phyloP scores from a whole-genome alignment of 2,329 filamentous ascomycete species.

The Scedosporium aurantiacum region DNA sequence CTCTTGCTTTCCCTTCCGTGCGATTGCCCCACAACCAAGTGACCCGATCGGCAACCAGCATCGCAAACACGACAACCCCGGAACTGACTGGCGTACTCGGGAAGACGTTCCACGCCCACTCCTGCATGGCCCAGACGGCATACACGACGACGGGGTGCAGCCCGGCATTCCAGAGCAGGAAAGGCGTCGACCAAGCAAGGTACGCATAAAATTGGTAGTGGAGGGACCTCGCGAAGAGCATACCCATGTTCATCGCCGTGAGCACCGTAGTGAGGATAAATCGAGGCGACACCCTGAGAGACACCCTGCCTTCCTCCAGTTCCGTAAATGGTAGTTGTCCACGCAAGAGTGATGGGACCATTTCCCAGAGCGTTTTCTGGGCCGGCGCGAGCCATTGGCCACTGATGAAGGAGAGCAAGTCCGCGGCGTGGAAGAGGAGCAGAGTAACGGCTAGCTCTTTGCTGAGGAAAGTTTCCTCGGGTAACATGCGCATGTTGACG shows the following conservation, averaged over 20 bases:
- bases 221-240: slow-evolving; percentile 76
- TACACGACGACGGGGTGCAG: slow-evolving; percentile 57
- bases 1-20: slow-evolving; percentile 10
- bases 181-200: slow-evolving; percentile 80
- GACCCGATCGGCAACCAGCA: slow-evolving; percentile 46
- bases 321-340: slow-evolving; percentile 32
- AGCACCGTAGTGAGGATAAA: slow-evolving; percentile 71
- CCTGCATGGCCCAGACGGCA: slow-evolving; percentile 64
- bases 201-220: slow-evolving; percentile 96
- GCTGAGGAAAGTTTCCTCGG: slow-evolving; percentile 66
- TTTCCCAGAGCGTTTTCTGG: slow-evolving; percentile 41
- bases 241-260: slow-evolving; percentile 64
- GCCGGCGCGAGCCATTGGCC: slow-evolving; percentile 65
- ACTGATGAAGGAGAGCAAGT: slow-evolving; percentile 56
- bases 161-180: slow-evolving; percentile 70
- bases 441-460: slow-evolving; percentile 56
- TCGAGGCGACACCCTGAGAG: slow-evolving; percentile 50
- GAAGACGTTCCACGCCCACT: slow-evolving; percentile 90
- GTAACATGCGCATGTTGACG: slow-evolving; percentile 96
- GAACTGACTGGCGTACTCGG: slow-evolving; percentile 58
- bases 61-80: slow-evolving; percentile 53
- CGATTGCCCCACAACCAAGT: slow-evolving; percentile 6
- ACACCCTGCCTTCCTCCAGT: slow-evolving; percentile 45
- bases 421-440: slow-evolving; percentile 50
- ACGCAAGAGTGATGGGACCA: slow-evolving; percentile 35